Evolutionary conservation across 1,284 basidiomycete genomes (phyloP), one percentile per base, ranked within the genome.

Genomic region (Waitea zeae): DNA sequence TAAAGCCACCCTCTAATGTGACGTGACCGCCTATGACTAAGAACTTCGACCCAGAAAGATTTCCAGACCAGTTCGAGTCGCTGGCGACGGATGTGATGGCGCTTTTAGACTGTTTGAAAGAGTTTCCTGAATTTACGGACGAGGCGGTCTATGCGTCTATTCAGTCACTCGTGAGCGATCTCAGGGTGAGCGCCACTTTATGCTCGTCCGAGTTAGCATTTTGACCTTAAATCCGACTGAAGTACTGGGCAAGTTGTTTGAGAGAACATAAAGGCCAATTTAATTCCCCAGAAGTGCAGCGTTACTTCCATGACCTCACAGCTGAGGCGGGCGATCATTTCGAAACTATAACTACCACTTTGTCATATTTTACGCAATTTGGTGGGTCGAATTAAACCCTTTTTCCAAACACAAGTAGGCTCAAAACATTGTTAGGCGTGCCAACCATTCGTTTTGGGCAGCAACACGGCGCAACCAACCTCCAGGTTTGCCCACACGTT

Each of bases 361-460:
- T 82, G 14, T 62, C 62, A 2, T 68, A 75, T 49, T 80, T 81
- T 53, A 69, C 78, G 35, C 73, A 79, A 60, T 64, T 79, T 39
- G 74, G 76, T 71, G 40, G 39, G 65, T 50, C n/a, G 22, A 20
- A 31, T 43, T 13, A 22, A 24, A 17, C 35, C 30, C 34, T 30
- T 30, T 19, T 13, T 33, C 13, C 28, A 9, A 14, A 13, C 15
- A 39, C 26, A 29, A 33, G 27, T 2, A 17, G 15, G 27, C 3
- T 31, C 27, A 38, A 35, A 34, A 34, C 18, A 41, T 34, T 29
- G 7, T 27, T 19, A 74, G 73, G 74, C 49, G 72, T 82, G 9
- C 75, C 76, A 12, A 75, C 73, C 1, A 80, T 82, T 43, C 67
- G 74, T 29, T 78, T 77, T 43, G 71, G 71, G 0, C 77, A 82